Evolutionary conservation across 345 rosid species (phyloP).

Genomic region (Aurinia saxatilis): DNA sequence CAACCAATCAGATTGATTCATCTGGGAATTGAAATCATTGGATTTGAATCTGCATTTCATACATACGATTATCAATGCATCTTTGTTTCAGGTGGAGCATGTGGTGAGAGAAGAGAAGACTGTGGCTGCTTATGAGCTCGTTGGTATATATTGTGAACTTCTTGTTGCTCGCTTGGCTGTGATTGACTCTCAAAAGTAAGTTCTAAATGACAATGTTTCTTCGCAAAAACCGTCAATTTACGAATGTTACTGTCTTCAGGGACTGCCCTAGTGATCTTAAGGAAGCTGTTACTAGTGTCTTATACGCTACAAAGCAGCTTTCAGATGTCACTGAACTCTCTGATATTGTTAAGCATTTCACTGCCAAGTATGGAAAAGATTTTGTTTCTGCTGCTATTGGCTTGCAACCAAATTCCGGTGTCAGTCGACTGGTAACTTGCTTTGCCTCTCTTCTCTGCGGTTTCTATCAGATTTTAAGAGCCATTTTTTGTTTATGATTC

Average conservation of each 20-base stretch:
- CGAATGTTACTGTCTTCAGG: slow-evolving; percentile 35
- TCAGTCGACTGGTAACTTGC: slow-evolving; percentile 66
- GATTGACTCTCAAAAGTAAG: slow-evolving; percentile 84
- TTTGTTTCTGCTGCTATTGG: slow-evolving; percentile 66
- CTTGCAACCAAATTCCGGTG: slow-evolving; percentile 80
- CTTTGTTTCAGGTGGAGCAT: slow-evolving; percentile 68
- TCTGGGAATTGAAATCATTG: no score
- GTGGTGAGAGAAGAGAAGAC: slow-evolving; percentile 88
- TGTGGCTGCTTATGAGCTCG: slow-evolving; percentile 71
- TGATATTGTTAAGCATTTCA: slow-evolving; percentile 63
- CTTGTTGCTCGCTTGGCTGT: slow-evolving; percentile 68
- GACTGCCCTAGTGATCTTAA: slow-evolving; percentile 76
- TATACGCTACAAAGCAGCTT: slow-evolving; percentile 78
- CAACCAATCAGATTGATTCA: neutral
- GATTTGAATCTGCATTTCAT: neutral
- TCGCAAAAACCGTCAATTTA: no score
- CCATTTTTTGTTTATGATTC: slow-evolving; percentile 4
- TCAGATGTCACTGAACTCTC: slow-evolving; percentile 68
- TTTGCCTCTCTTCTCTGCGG: neutral
- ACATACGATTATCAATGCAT: neutral
- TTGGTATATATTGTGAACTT: slow-evolving; percentile 75
- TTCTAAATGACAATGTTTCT: neutral
- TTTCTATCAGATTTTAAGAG: neutral
- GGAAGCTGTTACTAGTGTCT: slow-evolving; percentile 58
- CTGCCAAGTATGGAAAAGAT: slow-evolving; percentile 87